These are phyloP conservation scores for Stemphylium lycopersici DNA, from an alignment of 2,329 filamentous ascomycete genomes.

Conservation along the genomic window DNA sequence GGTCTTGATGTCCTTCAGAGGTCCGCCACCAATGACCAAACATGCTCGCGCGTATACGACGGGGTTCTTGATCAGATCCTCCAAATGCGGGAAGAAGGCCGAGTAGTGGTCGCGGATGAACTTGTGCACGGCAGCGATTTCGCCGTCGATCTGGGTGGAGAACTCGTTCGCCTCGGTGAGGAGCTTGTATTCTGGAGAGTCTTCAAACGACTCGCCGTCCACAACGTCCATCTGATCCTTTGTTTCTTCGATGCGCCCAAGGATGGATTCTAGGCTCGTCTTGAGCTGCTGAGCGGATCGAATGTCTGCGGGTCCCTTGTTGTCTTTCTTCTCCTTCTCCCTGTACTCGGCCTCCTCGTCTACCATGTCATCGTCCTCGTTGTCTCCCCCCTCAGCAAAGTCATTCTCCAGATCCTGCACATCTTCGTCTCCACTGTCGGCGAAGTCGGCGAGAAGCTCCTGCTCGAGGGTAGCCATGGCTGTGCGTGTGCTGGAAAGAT, in stretches of 20 bases:
- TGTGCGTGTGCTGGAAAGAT: not conserved
- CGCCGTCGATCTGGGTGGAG: constrained; percentile 90
- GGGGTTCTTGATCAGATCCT: constrained; percentile 86
- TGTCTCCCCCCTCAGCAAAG: constrained; percentile 44
- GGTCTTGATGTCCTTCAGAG: constrained; percentile 84
- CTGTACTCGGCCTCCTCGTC: constrained; percentile 64
- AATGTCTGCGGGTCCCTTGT: constrained; percentile 72
- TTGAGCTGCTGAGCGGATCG: constrained; percentile 80
- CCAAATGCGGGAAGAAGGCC: constrained; percentile 88
- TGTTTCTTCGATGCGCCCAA: constrained; percentile 64
- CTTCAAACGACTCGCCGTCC: constrained; percentile 79
- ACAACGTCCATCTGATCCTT: constrained; percentile 73
- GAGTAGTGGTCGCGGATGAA: constrained; percentile 97
- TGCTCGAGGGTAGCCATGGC: constrained; percentile 86
- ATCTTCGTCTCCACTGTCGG: constrained; percentile 73
- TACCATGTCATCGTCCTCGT: constrained; percentile 66
- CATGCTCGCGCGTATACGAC: constrained; percentile 96
- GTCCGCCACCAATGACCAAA: constrained; percentile 88
- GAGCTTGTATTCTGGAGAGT: constrained; percentile 89
- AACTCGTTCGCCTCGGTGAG: constrained; percentile 87
- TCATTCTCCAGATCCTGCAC: constrained; percentile 42
- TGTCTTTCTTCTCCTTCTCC: constrained; percentile 67
- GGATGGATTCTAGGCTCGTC: constrained; percentile 78
- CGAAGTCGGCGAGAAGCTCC: constrained; percentile 90
- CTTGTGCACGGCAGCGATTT: constrained; percentile 93